Evolutionary conservation across 345 rosid genomes (phyloP), one percentile per base, ranked within the genome.

Genomic region (Brassica carinata): DNA sequence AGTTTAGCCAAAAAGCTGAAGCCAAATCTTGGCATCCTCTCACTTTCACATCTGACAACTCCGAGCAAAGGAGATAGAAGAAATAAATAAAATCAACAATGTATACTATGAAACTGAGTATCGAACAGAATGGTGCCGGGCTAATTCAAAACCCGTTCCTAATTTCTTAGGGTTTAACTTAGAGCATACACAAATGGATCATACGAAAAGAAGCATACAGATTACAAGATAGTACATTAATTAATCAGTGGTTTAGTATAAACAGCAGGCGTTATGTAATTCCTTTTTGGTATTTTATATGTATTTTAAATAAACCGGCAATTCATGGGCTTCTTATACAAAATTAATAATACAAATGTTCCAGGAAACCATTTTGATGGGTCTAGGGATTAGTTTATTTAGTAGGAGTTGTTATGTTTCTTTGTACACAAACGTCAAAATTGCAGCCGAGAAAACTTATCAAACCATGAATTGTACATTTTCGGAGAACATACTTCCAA

Each of bases 121-220:
- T 77, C 88, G 94, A 73, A 96, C 93, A 65, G 98, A 95, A 72
- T 88, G 96, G 98, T 95, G 99, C 79, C 80, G 77, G 0, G 67
- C 71, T 6, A 86, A 23, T 23, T 23, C 26, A 23, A 23, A 23
- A 23, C 26, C 26, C 26, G 26, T 23, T 2, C 26, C 26, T 23
- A 19, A 19, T 19, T 19, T 19, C 23, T 19, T 89, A 69, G 13
- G 59, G 31, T 11, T 73, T 74, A 61, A 72, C 67, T 72, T 79
- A 19, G 71, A 72, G 72, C 38, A 65, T 79, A 66, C 57, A 79
- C 75, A 69, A 18, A 33, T 43, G 26, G 26, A 23, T 2, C 26
- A 23, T 23, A 23, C 1, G 2, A 23, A 23, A 23, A 1, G 62
- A 69, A 40, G 62, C 69, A 77, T 58, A 40, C 40, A 10, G 31